phyloP scores from a whole-genome alignment of 805 yeast species.

The Saccharomycopsis guyanensis region DNA sequence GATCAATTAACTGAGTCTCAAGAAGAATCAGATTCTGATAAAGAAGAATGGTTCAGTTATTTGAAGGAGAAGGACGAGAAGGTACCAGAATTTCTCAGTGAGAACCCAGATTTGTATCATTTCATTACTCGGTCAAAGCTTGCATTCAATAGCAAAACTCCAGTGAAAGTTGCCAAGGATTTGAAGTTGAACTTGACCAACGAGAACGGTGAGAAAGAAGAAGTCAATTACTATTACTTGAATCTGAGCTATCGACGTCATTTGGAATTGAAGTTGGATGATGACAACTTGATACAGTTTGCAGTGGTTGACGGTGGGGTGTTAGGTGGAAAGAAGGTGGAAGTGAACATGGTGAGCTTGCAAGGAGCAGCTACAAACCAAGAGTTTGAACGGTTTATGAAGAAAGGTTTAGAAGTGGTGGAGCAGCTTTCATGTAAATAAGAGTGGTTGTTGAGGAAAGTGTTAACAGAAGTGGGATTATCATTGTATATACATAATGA shows the following conservation, averaged over 20 bases:
- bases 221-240: constrained; percentile 35
- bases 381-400: constrained; percentile 7
- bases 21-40: constrained; percentile 1
- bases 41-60: background rate
- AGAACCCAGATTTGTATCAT: constrained; percentile 30
- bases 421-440: constrained; percentile 4
- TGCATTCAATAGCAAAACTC: constrained; percentile 31
- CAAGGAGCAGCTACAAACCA: constrained; percentile 1
- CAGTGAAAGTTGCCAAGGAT: constrained; percentile 30
- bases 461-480: background rate
- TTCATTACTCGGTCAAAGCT: constrained; percentile 32
- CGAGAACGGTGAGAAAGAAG: constrained; percentile 27
- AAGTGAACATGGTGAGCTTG: constrained; percentile 38
- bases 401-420: constrained; percentile 3
- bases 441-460: no score
- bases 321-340: constrained; percentile 42
- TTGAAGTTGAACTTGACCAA: constrained; percentile 26
- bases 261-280: constrained; percentile 31
- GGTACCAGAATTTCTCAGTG: constrained; percentile 21
- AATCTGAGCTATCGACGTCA: constrained; percentile 34
- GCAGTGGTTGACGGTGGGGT: constrained; percentile 44
- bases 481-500: background rate
- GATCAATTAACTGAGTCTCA: constrained; percentile 12
- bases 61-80: constrained; percentile 8
- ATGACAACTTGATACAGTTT: constrained; percentile 31